Conservation (phyloP, 768 basidiomycete genomes). For the Tricholoma terreum region DNA sequence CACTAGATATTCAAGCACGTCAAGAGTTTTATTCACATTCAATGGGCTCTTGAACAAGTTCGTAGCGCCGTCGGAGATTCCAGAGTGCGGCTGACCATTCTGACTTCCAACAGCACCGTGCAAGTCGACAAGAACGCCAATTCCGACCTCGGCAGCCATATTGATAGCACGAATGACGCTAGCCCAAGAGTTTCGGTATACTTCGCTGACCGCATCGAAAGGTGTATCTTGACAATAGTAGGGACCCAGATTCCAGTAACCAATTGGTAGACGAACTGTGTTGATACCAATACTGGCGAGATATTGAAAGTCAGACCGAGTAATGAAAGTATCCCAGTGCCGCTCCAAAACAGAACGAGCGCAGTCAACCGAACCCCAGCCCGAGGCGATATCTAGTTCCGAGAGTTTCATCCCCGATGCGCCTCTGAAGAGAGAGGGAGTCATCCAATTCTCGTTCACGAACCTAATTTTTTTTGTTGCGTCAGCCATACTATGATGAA, state of each 20-base stretch:
- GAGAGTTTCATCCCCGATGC: constrained; percentile 48
- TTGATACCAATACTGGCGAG: constrained; percentile 68
- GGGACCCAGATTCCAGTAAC: constrained; percentile 59
- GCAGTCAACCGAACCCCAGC: constrained; percentile 45
- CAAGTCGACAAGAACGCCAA: constrained; percentile 70
- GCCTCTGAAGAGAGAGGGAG: constrained; percentile 59
- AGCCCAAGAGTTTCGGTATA: constrained; percentile 66
- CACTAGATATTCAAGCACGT: constrained; percentile 46
- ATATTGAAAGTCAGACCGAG: constrained; percentile 59
- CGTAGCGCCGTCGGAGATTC: constrained; percentile 51
- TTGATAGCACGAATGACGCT: constrained; percentile 61
- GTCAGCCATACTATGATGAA: not conserved
- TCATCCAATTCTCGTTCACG: constrained; percentile 75
- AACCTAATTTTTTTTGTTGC: constrained; percentile 42
- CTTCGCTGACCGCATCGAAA: constrained; percentile 48
- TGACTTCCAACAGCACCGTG: constrained; percentile 78
- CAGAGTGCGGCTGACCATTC: constrained; percentile 69
- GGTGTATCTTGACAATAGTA: constrained; percentile 61
- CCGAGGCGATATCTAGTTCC: constrained; percentile 66
- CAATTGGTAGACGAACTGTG: constrained; percentile 61
- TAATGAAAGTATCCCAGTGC: constrained; percentile 80
- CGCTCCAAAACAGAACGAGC: constrained; percentile 56
- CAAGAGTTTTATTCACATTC: constrained; percentile 51
- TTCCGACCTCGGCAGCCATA: constrained; percentile 50
- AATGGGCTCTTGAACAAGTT: constrained; percentile 42